A percentile compares a stretch with the other conserved stretches of the same genome.
These are phyloP conservation scores for Fusarium bactridioides DNA, from an alignment of 2,329 filamentous ascomycete species.

Conservation along the genomic window DNA sequence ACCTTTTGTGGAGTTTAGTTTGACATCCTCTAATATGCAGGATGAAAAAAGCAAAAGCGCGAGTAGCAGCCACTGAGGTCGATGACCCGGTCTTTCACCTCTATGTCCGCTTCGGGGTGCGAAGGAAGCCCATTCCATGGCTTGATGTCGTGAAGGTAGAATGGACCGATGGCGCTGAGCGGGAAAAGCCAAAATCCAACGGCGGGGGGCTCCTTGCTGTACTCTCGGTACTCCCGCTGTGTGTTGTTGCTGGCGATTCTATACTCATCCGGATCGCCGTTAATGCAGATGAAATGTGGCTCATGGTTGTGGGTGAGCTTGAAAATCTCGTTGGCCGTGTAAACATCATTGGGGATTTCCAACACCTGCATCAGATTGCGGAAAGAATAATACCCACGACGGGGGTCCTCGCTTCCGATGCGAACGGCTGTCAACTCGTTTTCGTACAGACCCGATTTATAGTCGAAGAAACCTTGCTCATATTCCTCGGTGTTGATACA, in stretches of 20 bases:
- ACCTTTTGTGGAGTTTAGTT: neutral
- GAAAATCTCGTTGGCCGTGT: neutral
- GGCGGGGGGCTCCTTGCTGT: neutral
- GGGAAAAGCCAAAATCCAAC: neutral
- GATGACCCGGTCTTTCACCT: neutral
- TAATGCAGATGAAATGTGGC: neutral
- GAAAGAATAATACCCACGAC: neutral
- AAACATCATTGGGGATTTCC: fast-evolving
- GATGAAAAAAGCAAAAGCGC: neutral
- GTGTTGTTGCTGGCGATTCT: neutral
- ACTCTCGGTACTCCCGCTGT: neutral
- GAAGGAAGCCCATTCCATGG: neutral
- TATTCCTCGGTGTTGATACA: neutral
- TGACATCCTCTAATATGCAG: neutral
- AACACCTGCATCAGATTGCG: neutral
- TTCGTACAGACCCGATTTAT: neutral
- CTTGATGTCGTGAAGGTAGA: neutral
- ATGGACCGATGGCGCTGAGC: neutral
- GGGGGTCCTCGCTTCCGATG: neutral
- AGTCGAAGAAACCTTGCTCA: neutral
- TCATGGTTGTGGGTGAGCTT: neutral
- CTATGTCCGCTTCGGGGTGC: fast-evolving
- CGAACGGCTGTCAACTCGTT: neutral
- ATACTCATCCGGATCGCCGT: neutral
- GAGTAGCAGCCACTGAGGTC: neutral